A percentile compares a stretch with the other conserved stretches of the same genome.
phyloP scores from a whole-genome alignment of 768 basidiomycete species.

The Tylopilus rubrobrunneus region DNA sequence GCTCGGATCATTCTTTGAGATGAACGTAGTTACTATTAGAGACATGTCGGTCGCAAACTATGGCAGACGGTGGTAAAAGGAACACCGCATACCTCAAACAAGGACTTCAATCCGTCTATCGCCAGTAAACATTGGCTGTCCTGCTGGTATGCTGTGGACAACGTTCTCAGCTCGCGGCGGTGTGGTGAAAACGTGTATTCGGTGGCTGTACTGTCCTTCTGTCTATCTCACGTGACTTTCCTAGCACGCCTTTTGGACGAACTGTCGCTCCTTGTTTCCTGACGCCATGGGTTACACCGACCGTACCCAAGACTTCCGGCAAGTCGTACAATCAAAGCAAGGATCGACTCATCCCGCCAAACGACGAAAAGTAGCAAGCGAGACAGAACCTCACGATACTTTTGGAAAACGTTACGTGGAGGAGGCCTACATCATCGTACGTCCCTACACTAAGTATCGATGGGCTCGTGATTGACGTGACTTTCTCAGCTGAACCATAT shows the following conservation, averaged over 20 bases:
- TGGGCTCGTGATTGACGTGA: background rate
- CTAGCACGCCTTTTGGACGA: background rate
- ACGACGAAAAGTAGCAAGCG: slow-evolving; percentile 43
- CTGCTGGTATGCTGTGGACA: slow-evolving; percentile 12
- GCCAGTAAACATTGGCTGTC: slow-evolving; percentile 23
- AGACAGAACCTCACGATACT: slow-evolving; percentile 36
- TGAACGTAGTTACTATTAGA: background rate
- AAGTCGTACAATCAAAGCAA: slow-evolving; percentile 47
- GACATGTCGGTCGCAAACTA: slow-evolving; percentile 43
- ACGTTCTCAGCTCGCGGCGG: slow-evolving; percentile 24
- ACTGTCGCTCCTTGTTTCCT: background rate
- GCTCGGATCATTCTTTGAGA: slow-evolving; percentile 11
- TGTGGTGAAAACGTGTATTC: background rate
- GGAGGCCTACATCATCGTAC: slow-evolving; percentile 73
- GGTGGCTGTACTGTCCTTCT: background rate
- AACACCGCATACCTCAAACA: slow-evolving; percentile 72
- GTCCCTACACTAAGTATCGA: slow-evolving; percentile 7
- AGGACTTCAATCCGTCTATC: slow-evolving; percentile 45
- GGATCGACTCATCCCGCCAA: slow-evolving; percentile 41
- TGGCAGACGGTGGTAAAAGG: slow-evolving; percentile 54
- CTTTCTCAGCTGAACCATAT: slow-evolving; percentile 65
- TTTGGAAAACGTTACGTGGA: slow-evolving; percentile 65
- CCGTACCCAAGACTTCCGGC: slow-evolving; percentile 61
- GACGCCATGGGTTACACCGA: slow-evolving; percentile 51
- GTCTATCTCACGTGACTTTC: slow-evolving; percentile 22